Conservation (phyloP, 345 rosid species). For the Pseudoturritis turrita region DNA sequence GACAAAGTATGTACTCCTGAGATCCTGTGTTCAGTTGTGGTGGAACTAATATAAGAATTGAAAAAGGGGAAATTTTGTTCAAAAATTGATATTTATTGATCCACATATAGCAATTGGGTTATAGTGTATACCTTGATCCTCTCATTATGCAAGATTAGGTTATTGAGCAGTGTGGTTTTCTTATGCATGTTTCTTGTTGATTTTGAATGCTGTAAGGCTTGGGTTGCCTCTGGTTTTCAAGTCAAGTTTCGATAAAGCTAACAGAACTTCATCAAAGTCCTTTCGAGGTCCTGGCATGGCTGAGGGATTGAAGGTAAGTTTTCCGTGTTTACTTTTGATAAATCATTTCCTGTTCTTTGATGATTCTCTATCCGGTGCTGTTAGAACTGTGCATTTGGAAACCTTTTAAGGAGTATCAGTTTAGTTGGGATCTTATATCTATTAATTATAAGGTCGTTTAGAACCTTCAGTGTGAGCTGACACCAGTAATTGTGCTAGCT, state of each 20-base stretch:
- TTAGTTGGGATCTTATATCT: background rate
- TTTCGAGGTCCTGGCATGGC: conserved; percentile 87
- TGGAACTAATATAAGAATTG: background rate
- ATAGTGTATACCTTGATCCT: background rate
- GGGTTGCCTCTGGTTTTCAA: conserved; percentile 83
- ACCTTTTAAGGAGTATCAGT: background rate
- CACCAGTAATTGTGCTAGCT: too few relatives aligned
- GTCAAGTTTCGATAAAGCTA: conserved; percentile 96
- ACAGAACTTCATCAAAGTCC: conserved; percentile 81
- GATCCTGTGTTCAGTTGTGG: background rate
- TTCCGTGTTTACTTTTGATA: background rate
- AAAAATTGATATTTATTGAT: background rate
- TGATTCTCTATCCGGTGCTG: background rate
- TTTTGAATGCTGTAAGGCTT: conserved; percentile 41
- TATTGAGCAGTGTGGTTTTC: background rate
- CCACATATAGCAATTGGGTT: background rate
- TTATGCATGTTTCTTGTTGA: background rate
- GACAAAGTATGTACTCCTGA: conserved; percentile 38
- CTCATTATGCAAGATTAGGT: background rate
- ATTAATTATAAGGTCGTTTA: background rate
- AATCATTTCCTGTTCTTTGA: background rate
- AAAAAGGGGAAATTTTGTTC: background rate
- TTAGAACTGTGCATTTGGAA: background rate
- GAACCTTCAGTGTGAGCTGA: too few relatives aligned
- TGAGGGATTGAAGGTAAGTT: conserved; percentile 74